Percentiles rank a stretch among this genome's conserved stretches.
These are phyloP conservation scores for Fistulina hepatica DNA, from an alignment of 1,284 basidiomycete genomes.

Conservation along the genomic window DNA sequence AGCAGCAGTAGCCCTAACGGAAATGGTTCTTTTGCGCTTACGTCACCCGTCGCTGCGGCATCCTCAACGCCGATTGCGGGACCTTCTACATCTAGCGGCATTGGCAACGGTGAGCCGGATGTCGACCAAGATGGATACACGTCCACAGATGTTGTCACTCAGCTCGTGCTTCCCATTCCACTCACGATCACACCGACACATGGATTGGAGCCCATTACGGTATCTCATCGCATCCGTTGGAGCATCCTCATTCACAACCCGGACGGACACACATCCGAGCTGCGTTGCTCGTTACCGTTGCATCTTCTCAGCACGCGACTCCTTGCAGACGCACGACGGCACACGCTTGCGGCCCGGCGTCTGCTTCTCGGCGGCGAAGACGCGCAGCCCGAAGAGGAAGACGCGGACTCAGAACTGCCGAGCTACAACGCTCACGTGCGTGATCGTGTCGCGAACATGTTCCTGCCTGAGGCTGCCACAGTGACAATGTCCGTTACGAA, in stretches of 20 bases:
- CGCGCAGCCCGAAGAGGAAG: conserved; percentile 28
- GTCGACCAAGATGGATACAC: conserved; percentile 23
- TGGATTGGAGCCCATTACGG: conserved; percentile 55
- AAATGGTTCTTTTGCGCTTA: conserved; percentile 10
- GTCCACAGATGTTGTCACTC: conserved; percentile 35
- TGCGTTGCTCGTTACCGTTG: conserved; percentile 84
- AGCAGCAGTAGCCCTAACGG: conserved; percentile 11
- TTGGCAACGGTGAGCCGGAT: conserved; percentile 16
- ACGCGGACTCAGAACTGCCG: conserved; percentile 67
- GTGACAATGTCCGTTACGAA: conserved; percentile 59
- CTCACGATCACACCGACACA: conserved; percentile 52
- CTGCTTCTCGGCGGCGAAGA: conserved; percentile 33
- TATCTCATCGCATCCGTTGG: conserved; percentile 70
- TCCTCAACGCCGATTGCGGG: not conserved
- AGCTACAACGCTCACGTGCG: conserved; percentile 82
- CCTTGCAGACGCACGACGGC: conserved; percentile 61
- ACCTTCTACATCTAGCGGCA: conserved; percentile 11
- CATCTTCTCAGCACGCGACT: conserved; percentile 68
- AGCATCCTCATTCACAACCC: conserved; percentile 68
- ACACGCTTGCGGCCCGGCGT: conserved; percentile 63
- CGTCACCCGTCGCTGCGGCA: conserved; percentile 1
- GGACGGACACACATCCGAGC: conserved; percentile 85
- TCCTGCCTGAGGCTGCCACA: conserved; percentile 48
- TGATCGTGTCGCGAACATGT: conserved; percentile 80
- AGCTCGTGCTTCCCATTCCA: conserved; percentile 37